A percentile compares a stretch with the other conserved stretches of the same genome.
Evolutionary conservation across 2,329 filamentous ascomycete genomes (phyloP).

Genomic region (Xylaria sp.): DNA sequence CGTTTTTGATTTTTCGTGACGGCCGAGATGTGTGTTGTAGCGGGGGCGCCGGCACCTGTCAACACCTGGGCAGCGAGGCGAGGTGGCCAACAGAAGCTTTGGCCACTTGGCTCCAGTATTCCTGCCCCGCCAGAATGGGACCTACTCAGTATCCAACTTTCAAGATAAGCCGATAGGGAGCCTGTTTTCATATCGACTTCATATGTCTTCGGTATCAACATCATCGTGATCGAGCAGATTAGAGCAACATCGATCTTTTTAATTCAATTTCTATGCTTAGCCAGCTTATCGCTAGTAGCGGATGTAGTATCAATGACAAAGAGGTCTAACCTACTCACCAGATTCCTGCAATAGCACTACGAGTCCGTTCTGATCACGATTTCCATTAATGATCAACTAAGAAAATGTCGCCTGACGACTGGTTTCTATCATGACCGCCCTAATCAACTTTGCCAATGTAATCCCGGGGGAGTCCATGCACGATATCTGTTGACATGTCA

Average conservation of each 20-base stretch:
- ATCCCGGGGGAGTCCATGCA: neutral
- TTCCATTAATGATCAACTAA: neutral
- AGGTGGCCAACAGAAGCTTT: slow-evolving; percentile 25
- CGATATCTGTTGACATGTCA: neutral
- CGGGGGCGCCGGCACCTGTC: slow-evolving; percentile 33
- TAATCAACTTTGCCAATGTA: neutral
- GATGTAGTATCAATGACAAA: neutral
- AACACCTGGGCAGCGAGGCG: slow-evolving; percentile 34
- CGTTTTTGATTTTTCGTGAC: slow-evolving; percentile 42
- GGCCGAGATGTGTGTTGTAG: slow-evolving; percentile 42
- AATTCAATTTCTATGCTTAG: too few relatives aligned
- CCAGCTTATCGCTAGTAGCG: too few relatives aligned
- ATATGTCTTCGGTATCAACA: too few relatives aligned
- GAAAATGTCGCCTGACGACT: neutral
- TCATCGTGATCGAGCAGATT: too few relatives aligned
- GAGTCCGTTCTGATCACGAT: too few relatives aligned
- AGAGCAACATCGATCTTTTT: too few relatives aligned
- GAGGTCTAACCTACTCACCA: neutral
- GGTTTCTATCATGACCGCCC: too few relatives aligned
- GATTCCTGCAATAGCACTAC: neutral
- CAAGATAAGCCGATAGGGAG: neutral
- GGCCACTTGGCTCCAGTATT: slow-evolving; percentile 15
- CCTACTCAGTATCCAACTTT: too few relatives aligned
- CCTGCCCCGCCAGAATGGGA: neutral
- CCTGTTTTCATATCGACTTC: too few relatives aligned